These are phyloP conservation scores for Barnettozyma wickerhamii DNA, from an alignment of 805 yeast genomes.

Conservation along the genomic window DNA sequence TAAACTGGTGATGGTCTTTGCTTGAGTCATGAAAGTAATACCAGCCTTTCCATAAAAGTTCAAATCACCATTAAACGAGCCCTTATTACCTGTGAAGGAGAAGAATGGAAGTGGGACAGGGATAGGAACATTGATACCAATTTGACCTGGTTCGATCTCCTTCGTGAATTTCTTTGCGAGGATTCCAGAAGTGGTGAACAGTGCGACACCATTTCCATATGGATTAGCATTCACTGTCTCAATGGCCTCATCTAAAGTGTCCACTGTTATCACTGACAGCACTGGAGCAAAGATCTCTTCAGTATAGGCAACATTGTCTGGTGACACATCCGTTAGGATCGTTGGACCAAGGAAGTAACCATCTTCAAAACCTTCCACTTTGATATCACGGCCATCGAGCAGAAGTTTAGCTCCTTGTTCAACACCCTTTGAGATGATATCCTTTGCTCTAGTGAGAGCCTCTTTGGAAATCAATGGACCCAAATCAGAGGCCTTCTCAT, in stretches of 20 bases:
- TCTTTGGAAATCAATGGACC: conserved; percentile 69
- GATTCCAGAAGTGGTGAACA: conserved; percentile 67
- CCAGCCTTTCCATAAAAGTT: conserved; percentile 81
- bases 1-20: conserved; percentile 66
- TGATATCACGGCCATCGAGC: conserved; percentile 58
- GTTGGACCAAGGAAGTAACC: conserved; percentile 78
- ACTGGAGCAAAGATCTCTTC: conserved; percentile 79
- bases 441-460: conserved; percentile 47
- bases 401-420: conserved; percentile 55
- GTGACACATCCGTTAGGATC: conserved; percentile 53
- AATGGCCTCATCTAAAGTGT: conserved; percentile 69
- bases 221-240: conserved; percentile 53
- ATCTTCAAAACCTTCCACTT: conserved; percentile 43
- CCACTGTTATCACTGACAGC: conserved; percentile 54
- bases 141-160: conserved; percentile 70
- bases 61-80: conserved; percentile 72
- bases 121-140: conserved; percentile 74
- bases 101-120: conserved; percentile 83
- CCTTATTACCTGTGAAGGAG: conserved; percentile 73
- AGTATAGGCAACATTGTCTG: conserved; percentile 63
- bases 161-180: conserved; percentile 67
- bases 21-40: conserved; percentile 63
- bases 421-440: conserved; percentile 48
- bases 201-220: conserved; percentile 70
- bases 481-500: conserved; percentile 53